Conservation (phyloP, 495 filamentous ascomycete species). For the Stereocaulon alpinum region DNA sequence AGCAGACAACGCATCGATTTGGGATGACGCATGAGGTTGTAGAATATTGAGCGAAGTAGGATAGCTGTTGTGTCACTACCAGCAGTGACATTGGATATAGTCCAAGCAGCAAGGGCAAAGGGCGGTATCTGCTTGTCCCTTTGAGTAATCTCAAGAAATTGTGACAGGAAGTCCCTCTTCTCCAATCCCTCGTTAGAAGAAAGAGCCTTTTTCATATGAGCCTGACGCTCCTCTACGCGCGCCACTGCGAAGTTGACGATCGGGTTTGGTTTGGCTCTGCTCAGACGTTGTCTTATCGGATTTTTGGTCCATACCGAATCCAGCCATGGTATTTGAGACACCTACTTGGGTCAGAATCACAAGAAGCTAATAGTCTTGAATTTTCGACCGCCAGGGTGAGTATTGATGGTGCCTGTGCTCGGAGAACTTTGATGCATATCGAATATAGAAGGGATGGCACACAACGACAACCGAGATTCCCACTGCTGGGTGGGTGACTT, state of each 20-base stretch:
- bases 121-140: slow-evolving; percentile 16
- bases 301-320: slow-evolving; percentile 28
- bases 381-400: no score
- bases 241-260: slow-evolving; percentile 2
- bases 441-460: no score
- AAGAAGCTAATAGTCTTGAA: not conserved
- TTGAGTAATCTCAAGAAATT: slow-evolving; percentile 29
- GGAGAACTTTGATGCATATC: no score
- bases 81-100: slow-evolving; percentile 38
- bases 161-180: slow-evolving; percentile 26
- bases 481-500: not conserved
- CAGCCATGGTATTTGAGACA: slow-evolving; percentile 33
- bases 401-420: no score
- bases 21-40: slow-evolving; percentile 29
- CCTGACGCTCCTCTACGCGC: not conserved
- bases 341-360: slow-evolving; percentile 14
- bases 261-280: not conserved
- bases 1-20: slow-evolving; percentile 23
- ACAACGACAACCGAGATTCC: no score
- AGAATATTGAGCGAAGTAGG: slow-evolving; percentile 29
- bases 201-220: no score
- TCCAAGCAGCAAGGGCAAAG: slow-evolving; percentile 25
- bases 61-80: slow-evolving; percentile 37
- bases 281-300: slow-evolving; percentile 5
- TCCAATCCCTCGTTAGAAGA: not conserved